Conservation (phyloP, 352 stramenopile genomes). For the Globisporangium polare region DNA sequence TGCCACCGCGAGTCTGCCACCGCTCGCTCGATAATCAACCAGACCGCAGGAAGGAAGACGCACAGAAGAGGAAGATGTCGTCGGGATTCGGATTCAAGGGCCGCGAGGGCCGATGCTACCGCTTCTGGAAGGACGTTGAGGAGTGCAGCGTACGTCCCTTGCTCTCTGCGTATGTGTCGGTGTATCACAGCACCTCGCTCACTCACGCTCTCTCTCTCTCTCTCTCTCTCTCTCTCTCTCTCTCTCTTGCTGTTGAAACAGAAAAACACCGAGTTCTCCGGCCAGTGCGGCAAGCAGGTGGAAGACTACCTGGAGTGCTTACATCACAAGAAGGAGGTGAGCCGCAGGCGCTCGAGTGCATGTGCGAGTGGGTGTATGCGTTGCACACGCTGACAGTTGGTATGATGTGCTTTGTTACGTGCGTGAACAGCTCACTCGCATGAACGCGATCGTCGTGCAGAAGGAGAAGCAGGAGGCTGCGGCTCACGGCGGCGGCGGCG, state of each 20-base stretch:
- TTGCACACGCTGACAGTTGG: background rate
- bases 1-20: background rate
- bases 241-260: constrained; percentile 20
- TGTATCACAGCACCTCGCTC: background rate
- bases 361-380: background rate
- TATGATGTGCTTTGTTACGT: background rate
- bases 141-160: constrained; percentile 90
- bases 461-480: constrained; percentile 72
- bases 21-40: constrained; percentile 1
- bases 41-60: constrained; percentile 9
- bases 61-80: constrained; percentile 66
- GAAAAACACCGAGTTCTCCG: constrained; percentile 80
- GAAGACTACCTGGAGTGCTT: constrained; percentile 96
- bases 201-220: background rate
- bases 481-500: constrained; percentile 27
- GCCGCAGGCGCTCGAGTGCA: background rate
- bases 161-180: constrained; percentile 25
- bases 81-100: constrained; percentile 94
- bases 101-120: constrained; percentile 90
- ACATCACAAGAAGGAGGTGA: constrained; percentile 93
- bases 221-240: no score
- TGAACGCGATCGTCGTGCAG: constrained; percentile 80
- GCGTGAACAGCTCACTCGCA: constrained; percentile 56
- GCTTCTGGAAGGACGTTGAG: constrained; percentile 93
- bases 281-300: constrained; percentile 80